phyloP scores from a whole-genome alignment of 176 grass and related monocot species.

The Rhipidocladum racemiflorum region DNA sequence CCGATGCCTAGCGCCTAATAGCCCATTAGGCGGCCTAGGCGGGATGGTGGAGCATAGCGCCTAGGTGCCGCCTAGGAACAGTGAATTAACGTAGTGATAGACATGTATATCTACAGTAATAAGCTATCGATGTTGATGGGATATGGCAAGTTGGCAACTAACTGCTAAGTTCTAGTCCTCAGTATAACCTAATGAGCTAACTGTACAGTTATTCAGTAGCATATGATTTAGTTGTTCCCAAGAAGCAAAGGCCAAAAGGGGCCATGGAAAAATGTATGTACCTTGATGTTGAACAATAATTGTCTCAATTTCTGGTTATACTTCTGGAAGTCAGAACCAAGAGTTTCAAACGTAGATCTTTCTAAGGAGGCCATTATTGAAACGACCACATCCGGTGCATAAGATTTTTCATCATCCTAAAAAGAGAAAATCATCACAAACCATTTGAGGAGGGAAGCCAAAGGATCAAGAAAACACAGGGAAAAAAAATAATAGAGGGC shows the following conservation, averaged over 20 bases:
- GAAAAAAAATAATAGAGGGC: slow-evolving; percentile 16
- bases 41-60: too few relatives aligned
- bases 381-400: slow-evolving; percentile 62
- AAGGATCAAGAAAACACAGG: not conserved
- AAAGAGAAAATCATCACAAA: slow-evolving; percentile 26
- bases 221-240: slow-evolving; percentile 8
- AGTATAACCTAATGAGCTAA: not conserved
- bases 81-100: not conserved
- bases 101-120: slow-evolving; percentile 1
- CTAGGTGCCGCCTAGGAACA: too few relatives aligned
- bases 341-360: slow-evolving; percentile 61
- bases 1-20: too few relatives aligned
- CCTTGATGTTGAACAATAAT: slow-evolving; percentile 91
- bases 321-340: slow-evolving; percentile 67
- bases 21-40: too few relatives aligned
- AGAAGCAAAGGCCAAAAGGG: slow-evolving; percentile 13
- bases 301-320: slow-evolving; percentile 99
- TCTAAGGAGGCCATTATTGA: slow-evolving; percentile 69
- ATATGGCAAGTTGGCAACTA: not conserved
- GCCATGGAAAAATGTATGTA: slow-evolving; percentile 26
- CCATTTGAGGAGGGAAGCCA: not conserved
- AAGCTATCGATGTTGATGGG: not conserved
- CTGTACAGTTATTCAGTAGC: not conserved
- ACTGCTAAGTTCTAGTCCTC: not conserved
- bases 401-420: slow-evolving; percentile 62